Evolutionary conservation across 495 filamentous ascomycete species (phyloP), one percentile per base, ranked within the genome.

Genomic region (Evernia prunastri): DNA sequence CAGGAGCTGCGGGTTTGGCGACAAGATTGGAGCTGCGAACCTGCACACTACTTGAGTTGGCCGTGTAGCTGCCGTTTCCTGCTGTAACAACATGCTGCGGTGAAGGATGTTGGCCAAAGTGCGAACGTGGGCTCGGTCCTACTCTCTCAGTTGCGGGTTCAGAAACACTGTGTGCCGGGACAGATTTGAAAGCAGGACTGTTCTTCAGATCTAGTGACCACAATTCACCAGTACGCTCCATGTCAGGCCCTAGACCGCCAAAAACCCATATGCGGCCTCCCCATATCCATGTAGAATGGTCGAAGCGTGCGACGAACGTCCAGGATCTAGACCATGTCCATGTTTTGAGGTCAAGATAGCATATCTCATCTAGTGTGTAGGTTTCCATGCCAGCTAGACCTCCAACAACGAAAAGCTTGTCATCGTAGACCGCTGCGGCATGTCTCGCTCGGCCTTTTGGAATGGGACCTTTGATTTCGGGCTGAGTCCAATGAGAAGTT

Each of bases 301-400:
- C 94, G 70, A 95, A 98, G 17, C 94, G 84, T 33, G 89, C 84
- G 23, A 95, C 91, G 73, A 97, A 97, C 60, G 86, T 89, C 94
- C 94, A 98, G 42, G 90, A 88, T 57, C 90, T 84, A 59, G 94
- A 97, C 94, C 94, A 98, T 7, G 93, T 96, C 83, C 90, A 96
- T 13, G 94, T 97, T 80, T 95, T 96, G 60, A 98, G 79, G 71
- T 98, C 94, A 53, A 98, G 82, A 73, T 95, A 98, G 74, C 90
- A 94, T 61, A 98, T 88, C 72, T 97, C 94, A 67, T 97, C 93
- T 39, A 96, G 79, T 27, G 96, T 91, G 63, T 88, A 86, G 70
- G 87, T 95, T 65, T 92, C 90, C 63, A 91, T 88, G 1, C 89
- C 91, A 15, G 88, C 91, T 58, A 97, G 86, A 12, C 95, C 94